Percentiles rank a stretch among this genome's conserved stretches.
phyloP scores from a whole-genome alignment of 2,329 filamentous ascomycete genomes.

The Apiospora rasikravindrae region DNA sequence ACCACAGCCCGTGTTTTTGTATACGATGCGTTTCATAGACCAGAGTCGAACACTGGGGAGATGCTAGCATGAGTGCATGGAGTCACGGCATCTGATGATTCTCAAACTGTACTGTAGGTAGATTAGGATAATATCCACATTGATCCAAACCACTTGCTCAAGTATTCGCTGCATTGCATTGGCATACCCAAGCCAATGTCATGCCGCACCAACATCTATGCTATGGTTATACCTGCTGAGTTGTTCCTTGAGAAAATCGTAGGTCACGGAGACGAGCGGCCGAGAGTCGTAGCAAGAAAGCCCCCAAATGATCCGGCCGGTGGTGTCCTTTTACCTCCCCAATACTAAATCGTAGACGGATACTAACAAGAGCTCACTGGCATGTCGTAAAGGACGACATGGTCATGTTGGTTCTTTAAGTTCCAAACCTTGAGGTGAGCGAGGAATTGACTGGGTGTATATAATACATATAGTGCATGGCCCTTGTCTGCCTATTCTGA shows the following conservation, averaged over 20 bases:
- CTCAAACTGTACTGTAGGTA: conserved; percentile 38
- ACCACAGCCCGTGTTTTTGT: conserved; percentile 29
- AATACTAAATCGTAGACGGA: not conserved
- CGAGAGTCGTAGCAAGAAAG: not conserved
- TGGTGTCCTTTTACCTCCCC: not conserved
- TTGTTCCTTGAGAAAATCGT: not conserved
- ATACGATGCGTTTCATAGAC: conserved; percentile 34
- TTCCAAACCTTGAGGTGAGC: no score
- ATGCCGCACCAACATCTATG: not conserved
- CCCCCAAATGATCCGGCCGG: not conserved
- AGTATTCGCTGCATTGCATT: not conserved
- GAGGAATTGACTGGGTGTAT: no score
- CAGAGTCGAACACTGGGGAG: conserved; percentile 29
- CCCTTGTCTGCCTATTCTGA: not conserved
- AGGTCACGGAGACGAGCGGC: not conserved
- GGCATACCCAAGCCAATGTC: not conserved
- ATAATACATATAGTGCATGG: no score
- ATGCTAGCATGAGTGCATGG: conserved; percentile 38
- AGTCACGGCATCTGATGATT: conserved; percentile 37
- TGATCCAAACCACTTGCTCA: conserved; percentile 12
- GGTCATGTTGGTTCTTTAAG: not conserved
- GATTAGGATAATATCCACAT: conserved; percentile 33
- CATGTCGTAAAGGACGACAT: not conserved
- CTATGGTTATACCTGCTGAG: no score
- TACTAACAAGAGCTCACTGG: no score